Conservation (phyloP, 495 filamentous ascomycete species). For the Penicillium angulare region DNA sequence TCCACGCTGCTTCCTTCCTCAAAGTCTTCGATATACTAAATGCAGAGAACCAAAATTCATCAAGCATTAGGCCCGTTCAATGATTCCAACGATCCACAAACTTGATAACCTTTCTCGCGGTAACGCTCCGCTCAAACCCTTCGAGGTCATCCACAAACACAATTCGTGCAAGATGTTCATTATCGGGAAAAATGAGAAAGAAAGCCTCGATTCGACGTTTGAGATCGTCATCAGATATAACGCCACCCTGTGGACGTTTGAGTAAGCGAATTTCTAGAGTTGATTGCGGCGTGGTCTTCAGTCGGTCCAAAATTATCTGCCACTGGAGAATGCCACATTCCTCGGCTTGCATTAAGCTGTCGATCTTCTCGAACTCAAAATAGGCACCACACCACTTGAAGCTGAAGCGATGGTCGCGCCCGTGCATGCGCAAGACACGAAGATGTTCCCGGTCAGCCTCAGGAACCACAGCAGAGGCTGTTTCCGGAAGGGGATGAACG, state of each 20-base stretch:
- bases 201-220: neutral
- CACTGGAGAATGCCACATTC: constrained; percentile 31
- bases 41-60: too few species aligned
- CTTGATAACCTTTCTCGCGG: constrained; percentile 10
- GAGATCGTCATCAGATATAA: constrained; percentile 25
- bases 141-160: constrained; percentile 2
- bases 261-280: constrained; percentile 1
- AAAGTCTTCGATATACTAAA: too few species aligned
- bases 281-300: neutral
- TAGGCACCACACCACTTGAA: constrained; percentile 35
- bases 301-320: constrained; percentile 30
- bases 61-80: too few species aligned
- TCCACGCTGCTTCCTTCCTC: too few species aligned
- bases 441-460: constrained; percentile 6
- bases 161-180: neutral
- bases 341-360: constrained; percentile 10
- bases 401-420: constrained; percentile 33
- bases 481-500: constrained; percentile 23
- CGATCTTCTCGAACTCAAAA: constrained; percentile 24
- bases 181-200: constrained; percentile 8
- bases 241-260: constrained; percentile 8
- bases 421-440: constrained; percentile 24
- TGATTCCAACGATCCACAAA: constrained; percentile 6
- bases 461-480: neutral
- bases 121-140: constrained; percentile 11